Evolutionary conservation across 176 grass and related monocot species (phyloP).

Genomic region (Avena insularis): DNA sequence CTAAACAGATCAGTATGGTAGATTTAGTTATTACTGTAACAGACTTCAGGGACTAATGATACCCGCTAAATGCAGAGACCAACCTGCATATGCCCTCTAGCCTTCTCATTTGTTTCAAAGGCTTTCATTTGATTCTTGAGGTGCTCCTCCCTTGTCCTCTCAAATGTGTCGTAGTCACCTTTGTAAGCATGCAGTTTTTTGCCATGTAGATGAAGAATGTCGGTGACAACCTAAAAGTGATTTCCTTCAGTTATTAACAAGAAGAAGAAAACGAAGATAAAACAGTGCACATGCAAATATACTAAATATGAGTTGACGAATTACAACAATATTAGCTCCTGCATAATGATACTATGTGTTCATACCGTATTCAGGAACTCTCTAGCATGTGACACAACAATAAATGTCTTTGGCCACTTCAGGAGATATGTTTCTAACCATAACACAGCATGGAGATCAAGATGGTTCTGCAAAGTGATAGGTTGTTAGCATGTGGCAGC

Average conservation of each 20-base stretch:
- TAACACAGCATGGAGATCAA: slow-evolving; percentile 98
- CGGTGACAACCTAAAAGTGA: slow-evolving; percentile 83
- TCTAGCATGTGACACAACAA: slow-evolving; percentile 95
- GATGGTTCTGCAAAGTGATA: slow-evolving; percentile 78
- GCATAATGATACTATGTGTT: slow-evolving; percentile 3
- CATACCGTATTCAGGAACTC: slow-evolving; percentile 97
- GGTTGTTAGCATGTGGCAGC: slow-evolving; percentile 29
- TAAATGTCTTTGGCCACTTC: slow-evolving; percentile 98
- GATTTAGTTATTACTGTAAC: neutral
- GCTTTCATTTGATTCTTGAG: slow-evolving; percentile 97
- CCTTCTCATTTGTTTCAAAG: slow-evolving; percentile 86
- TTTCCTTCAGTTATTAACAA: slow-evolving; percentile 21
- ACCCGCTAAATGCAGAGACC: slow-evolving; percentile 36
- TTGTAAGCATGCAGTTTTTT: slow-evolving; percentile 90
- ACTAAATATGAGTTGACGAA: neutral
- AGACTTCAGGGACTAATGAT: neutral
- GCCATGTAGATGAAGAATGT: slow-evolving; percentile 89
- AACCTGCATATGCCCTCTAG: slow-evolving; percentile 94
- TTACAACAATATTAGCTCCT: slow-evolving; percentile 25
- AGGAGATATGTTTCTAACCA: slow-evolving; percentile 93
- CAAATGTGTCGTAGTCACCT: slow-evolving; percentile 98
- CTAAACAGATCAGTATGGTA: neutral
- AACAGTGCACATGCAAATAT: slow-evolving; percentile 5
- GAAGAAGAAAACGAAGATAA: neutral
- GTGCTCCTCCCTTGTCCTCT: slow-evolving; percentile 81